Percentiles rank a stretch among this genome's conserved stretches.
Conservation (phyloP, 352 stramenopile species). For the Globisporangium carolinianum region DNA sequence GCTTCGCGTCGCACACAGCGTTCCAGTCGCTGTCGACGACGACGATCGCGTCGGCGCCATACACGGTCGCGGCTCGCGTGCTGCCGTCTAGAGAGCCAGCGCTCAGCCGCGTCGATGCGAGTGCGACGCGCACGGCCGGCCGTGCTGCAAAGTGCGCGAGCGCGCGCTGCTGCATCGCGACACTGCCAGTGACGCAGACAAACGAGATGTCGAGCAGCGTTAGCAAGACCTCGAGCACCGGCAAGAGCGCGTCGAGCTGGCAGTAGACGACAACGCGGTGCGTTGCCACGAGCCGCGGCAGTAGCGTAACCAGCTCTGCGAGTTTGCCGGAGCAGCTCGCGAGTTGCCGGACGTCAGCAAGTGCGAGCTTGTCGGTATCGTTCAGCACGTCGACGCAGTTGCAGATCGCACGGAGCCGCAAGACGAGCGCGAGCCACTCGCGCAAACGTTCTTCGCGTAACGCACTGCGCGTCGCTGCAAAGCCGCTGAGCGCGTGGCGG, state of each 20-base stretch:
- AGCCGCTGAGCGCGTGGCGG: conserved; percentile 45
- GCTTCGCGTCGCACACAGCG: conserved; percentile 67
- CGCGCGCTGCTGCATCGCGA: conserved; percentile 43
- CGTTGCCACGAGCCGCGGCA: conserved; percentile 39
- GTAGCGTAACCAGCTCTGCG: conserved; percentile 36
- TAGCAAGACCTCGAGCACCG: conserved; percentile 66
- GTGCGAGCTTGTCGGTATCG: conserved; percentile 66
- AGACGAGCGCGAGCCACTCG: conserved; percentile 55
- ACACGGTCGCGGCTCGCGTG: conserved; percentile 47
- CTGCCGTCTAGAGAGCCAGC: conserved; percentile 16
- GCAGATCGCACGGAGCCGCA: conserved; percentile 64
- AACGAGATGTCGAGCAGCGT: conserved; percentile 52
- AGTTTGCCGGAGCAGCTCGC: conserved; percentile 60
- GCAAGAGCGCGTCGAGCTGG: conserved; percentile 66
- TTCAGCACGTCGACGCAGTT: conserved; percentile 77
- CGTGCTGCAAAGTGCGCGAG: conserved; percentile 69
- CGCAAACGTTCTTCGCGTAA: conserved; percentile 42
- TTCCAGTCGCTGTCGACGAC: conserved; percentile 84
- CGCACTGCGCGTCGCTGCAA: conserved; percentile 27
- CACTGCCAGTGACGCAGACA: conserved; percentile 54
- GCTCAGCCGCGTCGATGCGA: conserved; percentile 60
- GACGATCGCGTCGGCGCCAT: conserved; percentile 67
- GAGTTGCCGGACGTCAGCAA: conserved; percentile 60
- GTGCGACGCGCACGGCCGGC: conserved; percentile 50
- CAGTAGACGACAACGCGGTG: conserved; percentile 76